These are phyloP conservation scores for Aspergillus sojae DNA, from an alignment of 2,329 filamentous ascomycete genomes.

Conservation along the genomic window DNA sequence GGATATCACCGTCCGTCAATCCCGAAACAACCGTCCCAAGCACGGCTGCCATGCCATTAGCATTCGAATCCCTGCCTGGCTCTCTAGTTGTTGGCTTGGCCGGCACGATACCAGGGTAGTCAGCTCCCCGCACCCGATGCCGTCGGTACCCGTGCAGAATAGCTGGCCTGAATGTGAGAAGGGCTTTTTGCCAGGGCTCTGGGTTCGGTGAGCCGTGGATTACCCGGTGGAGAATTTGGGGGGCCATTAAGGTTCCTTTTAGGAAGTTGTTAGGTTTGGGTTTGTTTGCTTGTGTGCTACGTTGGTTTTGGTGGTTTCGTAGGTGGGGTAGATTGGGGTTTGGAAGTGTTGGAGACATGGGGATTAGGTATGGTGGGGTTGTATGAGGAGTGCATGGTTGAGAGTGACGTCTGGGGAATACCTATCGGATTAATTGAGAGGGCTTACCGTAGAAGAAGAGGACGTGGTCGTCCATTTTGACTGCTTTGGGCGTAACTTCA, in stretches of 20 bases:
- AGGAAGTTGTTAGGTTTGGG: conserved; percentile 11
- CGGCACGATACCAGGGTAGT: conserved; percentile 80
- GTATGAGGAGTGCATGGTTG: not conserved
- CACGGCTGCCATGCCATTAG: conserved; percentile 53
- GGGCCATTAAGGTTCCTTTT: conserved; percentile 72
- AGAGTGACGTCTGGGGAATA: not conserved
- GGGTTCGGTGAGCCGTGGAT: conserved; percentile 65
- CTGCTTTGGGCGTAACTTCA: not conserved
- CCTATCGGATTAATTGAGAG: not conserved
- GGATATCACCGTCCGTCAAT: conserved; percentile 74
- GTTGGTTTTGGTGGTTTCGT: conserved; percentile 5
- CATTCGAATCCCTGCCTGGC: not conserved
- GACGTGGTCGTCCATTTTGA: conserved; percentile 50
- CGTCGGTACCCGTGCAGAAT: conserved; percentile 75
- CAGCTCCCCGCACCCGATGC: conserved; percentile 66
- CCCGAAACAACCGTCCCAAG: conserved; percentile 77
- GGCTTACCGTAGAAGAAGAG: conserved; percentile 66
- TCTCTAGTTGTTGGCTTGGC: not conserved
- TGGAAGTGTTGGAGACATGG: not conserved
- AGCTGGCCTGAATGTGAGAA: conserved; percentile 71
- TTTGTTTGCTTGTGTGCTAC: not conserved
- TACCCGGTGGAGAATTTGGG: conserved; percentile 81
- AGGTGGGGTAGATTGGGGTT: conserved; percentile 7
- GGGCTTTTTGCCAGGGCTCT: conserved; percentile 53
- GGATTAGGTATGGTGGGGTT: conserved; percentile 1